phyloP scores from a whole-genome alignment of 768 basidiomycete species.

The Chalciporus sphaerocephalus region DNA sequence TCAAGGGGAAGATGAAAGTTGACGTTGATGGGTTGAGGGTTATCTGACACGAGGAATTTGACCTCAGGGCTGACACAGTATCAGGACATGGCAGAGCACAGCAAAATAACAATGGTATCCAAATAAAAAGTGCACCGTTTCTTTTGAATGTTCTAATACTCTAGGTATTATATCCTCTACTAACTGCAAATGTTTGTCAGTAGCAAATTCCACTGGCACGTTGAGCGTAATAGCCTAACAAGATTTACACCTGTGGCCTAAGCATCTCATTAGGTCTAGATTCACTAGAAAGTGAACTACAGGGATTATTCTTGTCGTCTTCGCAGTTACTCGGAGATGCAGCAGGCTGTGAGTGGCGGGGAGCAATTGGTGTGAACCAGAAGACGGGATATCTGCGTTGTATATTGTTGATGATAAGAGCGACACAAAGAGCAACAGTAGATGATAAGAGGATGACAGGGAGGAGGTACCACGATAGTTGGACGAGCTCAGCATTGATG shows the following conservation, averaged over 20 bases:
- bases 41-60: conserved; percentile 5
- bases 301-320: neutral
- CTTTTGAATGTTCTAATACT: conserved; percentile 1
- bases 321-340: neutral
- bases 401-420: conserved; percentile 48
- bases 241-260: neutral
- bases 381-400: conserved; percentile 44
- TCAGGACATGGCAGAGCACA: neutral
- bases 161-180: neutral
- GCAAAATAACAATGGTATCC: neutral
- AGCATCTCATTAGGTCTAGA: neutral
- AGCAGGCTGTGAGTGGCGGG: neutral
- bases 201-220: neutral
- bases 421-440: conserved; percentile 40
- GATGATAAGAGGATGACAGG: conserved; percentile 49
- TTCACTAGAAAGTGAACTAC: neutral
- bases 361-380: conserved; percentile 34
- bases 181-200: conserved; percentile 4
- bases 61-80: conserved; percentile 17
- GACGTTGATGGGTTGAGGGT: conserved; percentile 28
- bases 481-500: conserved; percentile 37
- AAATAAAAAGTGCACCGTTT: conserved; percentile 1
- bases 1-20: conserved; percentile 20
- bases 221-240: conserved; percentile 5
- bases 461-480: conserved; percentile 51